A percentile compares a stretch with the other conserved stretches of the same genome.
These are phyloP conservation scores for Entrophospora sp. DNA, from an alignment of 192 early-diverging fungal species.

Conservation along the genomic window DNA sequence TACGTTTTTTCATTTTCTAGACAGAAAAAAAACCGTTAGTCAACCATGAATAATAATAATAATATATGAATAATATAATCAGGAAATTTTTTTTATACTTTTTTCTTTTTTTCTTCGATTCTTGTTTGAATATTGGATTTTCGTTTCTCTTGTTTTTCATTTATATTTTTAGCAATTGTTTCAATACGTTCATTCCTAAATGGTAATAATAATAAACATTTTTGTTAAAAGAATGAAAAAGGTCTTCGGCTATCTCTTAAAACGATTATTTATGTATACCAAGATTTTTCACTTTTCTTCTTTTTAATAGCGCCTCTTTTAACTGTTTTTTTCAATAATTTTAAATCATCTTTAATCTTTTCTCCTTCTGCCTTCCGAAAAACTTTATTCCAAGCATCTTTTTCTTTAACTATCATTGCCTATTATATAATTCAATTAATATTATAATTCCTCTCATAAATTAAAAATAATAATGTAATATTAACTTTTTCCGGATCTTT, in stretches of 20 bases:
- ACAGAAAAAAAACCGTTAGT: too few species aligned
- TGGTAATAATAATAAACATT: not conserved
- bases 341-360: constrained; percentile 87
- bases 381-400: constrained; percentile 74
- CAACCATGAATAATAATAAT: too few species aligned
- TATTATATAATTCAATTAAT: constrained; percentile 5
- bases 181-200: constrained; percentile 54
- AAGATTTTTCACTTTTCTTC: constrained; percentile 74
- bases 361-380: constrained; percentile 75
- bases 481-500: constrained; percentile 52
- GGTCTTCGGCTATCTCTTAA: not conserved
- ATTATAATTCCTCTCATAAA: not conserved
- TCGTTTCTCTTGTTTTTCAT: constrained; percentile 68
- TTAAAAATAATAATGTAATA: constrained; percentile 3
- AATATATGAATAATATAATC: too few species aligned
- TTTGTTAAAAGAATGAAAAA: not conserved
- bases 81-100: too few species aligned
- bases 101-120: constrained; percentile 69
- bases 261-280: constrained; percentile 33
- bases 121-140: constrained; percentile 77
- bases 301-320: constrained; percentile 78
- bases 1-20: too few species aligned
- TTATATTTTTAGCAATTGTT: constrained; percentile 49
- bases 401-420: constrained; percentile 62
- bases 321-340: constrained; percentile 84